These are phyloP conservation scores for Massarina eburnea DNA, from an alignment of 2,329 filamentous ascomycete species.

Conservation along the genomic window DNA sequence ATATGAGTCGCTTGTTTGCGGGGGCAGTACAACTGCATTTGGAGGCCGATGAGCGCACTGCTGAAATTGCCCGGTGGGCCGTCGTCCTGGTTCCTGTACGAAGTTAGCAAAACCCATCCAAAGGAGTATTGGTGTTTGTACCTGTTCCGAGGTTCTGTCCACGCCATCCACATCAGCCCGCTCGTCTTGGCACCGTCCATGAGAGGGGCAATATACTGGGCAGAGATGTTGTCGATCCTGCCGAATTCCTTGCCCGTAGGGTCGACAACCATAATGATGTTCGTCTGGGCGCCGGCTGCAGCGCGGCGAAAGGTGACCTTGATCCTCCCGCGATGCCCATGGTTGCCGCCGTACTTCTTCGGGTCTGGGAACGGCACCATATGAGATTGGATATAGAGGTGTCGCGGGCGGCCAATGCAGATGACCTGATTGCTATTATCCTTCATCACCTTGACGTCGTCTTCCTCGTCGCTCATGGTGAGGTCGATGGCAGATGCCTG, in stretches of 20 bases:
- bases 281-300: constrained; percentile 55
- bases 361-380: constrained; percentile 70
- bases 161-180: constrained; percentile 70
- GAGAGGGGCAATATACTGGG: constrained; percentile 69
- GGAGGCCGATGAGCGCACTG: constrained; percentile 51
- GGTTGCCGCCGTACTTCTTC: constrained; percentile 60
- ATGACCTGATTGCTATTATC: constrained; percentile 70
- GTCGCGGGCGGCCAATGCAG: constrained; percentile 77
- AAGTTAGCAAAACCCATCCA: too few species aligned
- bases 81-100: constrained; percentile 59
- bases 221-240: constrained; percentile 68
- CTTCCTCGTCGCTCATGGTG: constrained; percentile 58
- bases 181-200: constrained; percentile 64
- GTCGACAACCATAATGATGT: constrained; percentile 78
- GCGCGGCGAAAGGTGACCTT: constrained; percentile 69
- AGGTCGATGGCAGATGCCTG: constrained; percentile 29
- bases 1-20: constrained; percentile 65
- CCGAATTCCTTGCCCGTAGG: constrained; percentile 72
- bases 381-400: constrained; percentile 66
- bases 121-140: constrained; percentile 21
- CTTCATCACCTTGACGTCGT: constrained; percentile 48
- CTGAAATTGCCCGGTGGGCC: constrained; percentile 22
- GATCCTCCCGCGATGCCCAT: constrained; percentile 65
- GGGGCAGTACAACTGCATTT: constrained; percentile 79
- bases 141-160: constrained; percentile 68